phyloP scores from a whole-genome alignment of 768 basidiomycete species.

The Hericium erinaceus region DNA sequence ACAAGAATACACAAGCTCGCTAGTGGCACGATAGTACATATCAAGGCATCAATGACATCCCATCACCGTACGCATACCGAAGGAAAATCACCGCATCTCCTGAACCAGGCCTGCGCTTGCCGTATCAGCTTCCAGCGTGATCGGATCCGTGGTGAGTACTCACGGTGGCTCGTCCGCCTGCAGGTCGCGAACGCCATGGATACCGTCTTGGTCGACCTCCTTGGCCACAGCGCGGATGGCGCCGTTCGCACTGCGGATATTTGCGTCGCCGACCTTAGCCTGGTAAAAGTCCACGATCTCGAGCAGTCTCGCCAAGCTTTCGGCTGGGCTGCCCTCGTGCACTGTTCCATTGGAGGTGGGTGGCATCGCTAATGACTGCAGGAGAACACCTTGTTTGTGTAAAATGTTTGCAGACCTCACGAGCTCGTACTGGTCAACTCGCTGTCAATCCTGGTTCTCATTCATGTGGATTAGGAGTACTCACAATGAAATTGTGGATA shows the following conservation, averaged over 20 bases:
- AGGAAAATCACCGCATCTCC: constrained; percentile 7
- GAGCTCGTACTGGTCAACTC: constrained; percentile 46
- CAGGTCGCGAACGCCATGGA: constrained; percentile 30
- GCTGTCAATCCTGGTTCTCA: not conserved
- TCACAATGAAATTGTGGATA: constrained; percentile 53
- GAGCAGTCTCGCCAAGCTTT: constrained; percentile 33
- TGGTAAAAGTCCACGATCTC: constrained; percentile 44
- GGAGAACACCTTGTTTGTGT: constrained; percentile 35
- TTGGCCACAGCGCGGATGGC: constrained; percentile 49
- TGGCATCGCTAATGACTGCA: constrained; percentile 20
- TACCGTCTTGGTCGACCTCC: constrained; percentile 54
- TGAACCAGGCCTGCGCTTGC: constrained; percentile 5
- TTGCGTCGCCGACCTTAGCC: constrained; percentile 35
- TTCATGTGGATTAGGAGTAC: constrained; percentile 14
- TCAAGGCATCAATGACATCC: constrained; percentile 16
- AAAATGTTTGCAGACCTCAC: constrained; percentile 44
- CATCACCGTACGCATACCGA: constrained; percentile 12
- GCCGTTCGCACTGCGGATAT: constrained; percentile 39
- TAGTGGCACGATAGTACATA: not conserved
- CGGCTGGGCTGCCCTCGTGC: constrained; percentile 18
- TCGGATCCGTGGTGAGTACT: constrained; percentile 19
- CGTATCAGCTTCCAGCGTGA: not conserved
- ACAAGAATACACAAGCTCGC: not conserved
- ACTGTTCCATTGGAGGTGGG: constrained; percentile 17
- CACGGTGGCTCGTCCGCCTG: constrained; percentile 36